Conservation (phyloP, 805 yeast species). For the Kazachstania viticola region DNA sequence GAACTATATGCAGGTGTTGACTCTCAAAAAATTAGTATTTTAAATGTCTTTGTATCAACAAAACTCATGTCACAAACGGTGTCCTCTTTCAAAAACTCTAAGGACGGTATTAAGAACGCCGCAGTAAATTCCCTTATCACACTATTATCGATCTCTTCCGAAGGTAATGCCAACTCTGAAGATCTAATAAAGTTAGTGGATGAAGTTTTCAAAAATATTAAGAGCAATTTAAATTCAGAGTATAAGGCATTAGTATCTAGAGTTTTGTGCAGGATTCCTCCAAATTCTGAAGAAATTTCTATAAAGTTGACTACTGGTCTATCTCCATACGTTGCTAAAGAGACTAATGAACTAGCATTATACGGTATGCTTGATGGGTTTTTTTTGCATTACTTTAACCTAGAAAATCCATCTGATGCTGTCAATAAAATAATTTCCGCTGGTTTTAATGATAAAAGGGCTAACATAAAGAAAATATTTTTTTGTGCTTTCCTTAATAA, state of each 20-base stretch:
- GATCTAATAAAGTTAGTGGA: conserved; percentile 31
- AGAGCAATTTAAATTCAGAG: conserved; percentile 51
- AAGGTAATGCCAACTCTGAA: conserved; percentile 17
- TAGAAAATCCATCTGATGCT: conserved; percentile 17
- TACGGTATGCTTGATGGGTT: conserved; percentile 38
- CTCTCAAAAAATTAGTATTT: conserved; percentile 30
- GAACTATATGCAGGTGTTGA: conserved; percentile 29
- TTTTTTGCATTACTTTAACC: conserved; percentile 32
- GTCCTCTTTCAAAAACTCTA: conserved; percentile 56
- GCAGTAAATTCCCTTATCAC: conserved; percentile 30
- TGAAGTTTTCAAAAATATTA: conserved; percentile 46
- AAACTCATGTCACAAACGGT: conserved; percentile 42
- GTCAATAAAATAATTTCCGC: conserved; percentile 30
- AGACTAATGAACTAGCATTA: conserved; percentile 61
- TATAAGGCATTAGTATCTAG: conserved; percentile 44
- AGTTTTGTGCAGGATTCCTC: conserved; percentile 30
- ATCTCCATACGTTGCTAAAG: conserved; percentile 50
- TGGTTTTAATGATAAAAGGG: conserved; percentile 59
- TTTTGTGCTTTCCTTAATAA: conserved; percentile 30
- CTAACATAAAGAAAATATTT: conserved; percentile 60
- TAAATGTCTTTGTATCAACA: conserved; percentile 30
- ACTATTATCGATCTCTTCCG: conserved; percentile 15
- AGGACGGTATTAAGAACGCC: conserved; percentile 46
- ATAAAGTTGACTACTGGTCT: conserved; percentile 33
- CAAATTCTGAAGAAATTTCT: conserved; percentile 22